Conservation (phyloP, 495 filamentous ascomycete genomes). For the Neurospora pannonica region DNA sequence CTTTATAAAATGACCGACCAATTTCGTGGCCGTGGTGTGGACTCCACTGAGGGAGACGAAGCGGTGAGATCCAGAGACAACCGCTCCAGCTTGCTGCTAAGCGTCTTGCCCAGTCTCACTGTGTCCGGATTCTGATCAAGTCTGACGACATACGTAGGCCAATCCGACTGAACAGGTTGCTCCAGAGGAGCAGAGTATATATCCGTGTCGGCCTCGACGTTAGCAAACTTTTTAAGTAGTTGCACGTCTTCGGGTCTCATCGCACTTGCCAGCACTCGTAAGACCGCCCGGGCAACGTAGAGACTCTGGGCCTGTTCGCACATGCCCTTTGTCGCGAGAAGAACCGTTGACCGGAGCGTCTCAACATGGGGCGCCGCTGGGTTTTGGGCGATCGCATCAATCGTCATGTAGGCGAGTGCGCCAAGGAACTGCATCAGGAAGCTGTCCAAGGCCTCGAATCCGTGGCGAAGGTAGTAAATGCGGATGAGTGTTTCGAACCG, state of each 20-base stretch:
- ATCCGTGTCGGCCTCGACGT: conserved; percentile 10
- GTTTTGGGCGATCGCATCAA: conserved; percentile 15
- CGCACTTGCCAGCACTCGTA: conserved; percentile 11
- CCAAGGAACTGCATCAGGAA: conserved; percentile 27
- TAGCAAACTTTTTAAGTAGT: conserved; percentile 12
- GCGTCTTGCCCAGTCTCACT: conserved; percentile 1
- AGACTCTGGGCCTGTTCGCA: conserved; percentile 24
- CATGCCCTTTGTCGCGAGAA: conserved; percentile 28
- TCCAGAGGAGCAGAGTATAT: conserved; percentile 12
- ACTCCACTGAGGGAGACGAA: background rate
- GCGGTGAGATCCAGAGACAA: conserved; percentile 7
- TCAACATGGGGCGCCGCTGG: conserved; percentile 10
- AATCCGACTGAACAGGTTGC: conserved; percentile 16
- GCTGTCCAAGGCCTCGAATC: conserved; percentile 25
- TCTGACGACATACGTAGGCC: conserved; percentile 13
- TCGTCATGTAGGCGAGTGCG: conserved; percentile 18
- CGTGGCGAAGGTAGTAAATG: conserved; percentile 33
- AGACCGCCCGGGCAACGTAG: conserved; percentile 18
- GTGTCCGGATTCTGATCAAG: conserved; percentile 8
- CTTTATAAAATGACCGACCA: background rate
- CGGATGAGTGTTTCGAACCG: conserved; percentile 27
- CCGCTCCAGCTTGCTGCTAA: conserved; percentile 8
- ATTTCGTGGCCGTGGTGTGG: background rate
- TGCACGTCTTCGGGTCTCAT: conserved; percentile 17
- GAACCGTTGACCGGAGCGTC: conserved; percentile 19